Conservation (phyloP, 768 basidiomycete species). For the Hericium erinaceus region DNA sequence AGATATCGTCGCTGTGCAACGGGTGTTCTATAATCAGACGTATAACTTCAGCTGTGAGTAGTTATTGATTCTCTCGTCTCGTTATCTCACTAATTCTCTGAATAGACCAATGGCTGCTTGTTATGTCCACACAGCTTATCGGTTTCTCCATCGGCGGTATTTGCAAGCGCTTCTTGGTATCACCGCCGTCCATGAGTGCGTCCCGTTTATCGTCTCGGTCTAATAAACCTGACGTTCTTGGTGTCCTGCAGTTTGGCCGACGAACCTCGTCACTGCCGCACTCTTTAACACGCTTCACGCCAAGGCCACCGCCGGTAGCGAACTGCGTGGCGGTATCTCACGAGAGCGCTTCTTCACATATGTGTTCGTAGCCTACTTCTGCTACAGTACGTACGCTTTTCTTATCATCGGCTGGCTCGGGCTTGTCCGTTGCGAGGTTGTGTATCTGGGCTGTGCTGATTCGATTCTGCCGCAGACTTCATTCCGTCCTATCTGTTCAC, state of each 20-base stretch:
- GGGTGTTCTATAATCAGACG: conserved; percentile 32
- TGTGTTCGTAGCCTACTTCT: conserved; percentile 29
- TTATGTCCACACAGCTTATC: conserved; percentile 62
- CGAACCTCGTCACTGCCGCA: conserved; percentile 45
- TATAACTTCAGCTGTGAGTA: conserved; percentile 29
- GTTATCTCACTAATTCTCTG: neutral
- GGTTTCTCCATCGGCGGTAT: conserved; percentile 78
- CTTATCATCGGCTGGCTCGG: neutral
- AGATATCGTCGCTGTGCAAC: conserved; percentile 36
- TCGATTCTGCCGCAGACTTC: neutral
- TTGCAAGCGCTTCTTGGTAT: conserved; percentile 62
- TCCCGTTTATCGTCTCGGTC: neutral
- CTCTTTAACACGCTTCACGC: conserved; percentile 70
- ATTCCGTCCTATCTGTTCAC: conserved; percentile 9
- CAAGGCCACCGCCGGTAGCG: conserved; percentile 51
- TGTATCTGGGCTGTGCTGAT: neutral
- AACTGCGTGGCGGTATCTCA: conserved; percentile 44
- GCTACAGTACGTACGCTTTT: neutral
- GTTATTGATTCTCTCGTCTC: conserved; percentile 15
- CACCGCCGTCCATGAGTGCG: conserved; percentile 39
- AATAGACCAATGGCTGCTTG: conserved; percentile 44
- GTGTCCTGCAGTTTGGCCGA: conserved; percentile 40
- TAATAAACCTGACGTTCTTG: conserved; percentile 23
- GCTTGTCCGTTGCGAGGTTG: neutral
- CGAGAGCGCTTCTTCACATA: conserved; percentile 71